Conservation (phyloP, 2,329 filamentous ascomycete species). For the Tolypocladium amazonense region DNA sequence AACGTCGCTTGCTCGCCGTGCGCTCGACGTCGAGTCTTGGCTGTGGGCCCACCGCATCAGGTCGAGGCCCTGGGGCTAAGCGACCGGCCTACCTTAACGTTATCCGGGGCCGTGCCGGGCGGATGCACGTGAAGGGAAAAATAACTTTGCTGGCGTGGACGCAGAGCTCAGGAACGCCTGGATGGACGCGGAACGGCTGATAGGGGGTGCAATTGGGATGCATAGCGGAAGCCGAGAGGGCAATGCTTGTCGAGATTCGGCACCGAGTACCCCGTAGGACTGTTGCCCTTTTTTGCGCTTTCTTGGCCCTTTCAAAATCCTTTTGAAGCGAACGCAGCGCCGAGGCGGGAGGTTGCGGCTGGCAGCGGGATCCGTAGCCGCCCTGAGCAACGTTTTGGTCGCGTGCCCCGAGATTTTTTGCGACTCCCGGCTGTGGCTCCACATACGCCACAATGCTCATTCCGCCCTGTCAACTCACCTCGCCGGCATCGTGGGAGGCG, state of each 20-base stretch:
- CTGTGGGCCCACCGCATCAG: background rate
- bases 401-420: background rate
- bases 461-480: background rate
- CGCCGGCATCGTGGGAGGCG: background rate
- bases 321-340: background rate
- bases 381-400: too few relatives aligned
- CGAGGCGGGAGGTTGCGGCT: background rate
- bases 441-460: background rate
- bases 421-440: background rate
- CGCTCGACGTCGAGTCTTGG: too few relatives aligned
- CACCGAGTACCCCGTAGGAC: too few relatives aligned
- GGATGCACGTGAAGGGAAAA: background rate
- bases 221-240: too few relatives aligned
- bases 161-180: background rate
- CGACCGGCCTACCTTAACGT: background rate
- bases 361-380: background rate
- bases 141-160: background rate
- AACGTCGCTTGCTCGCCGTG: background rate
- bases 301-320: background rate
- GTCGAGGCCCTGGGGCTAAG: background rate
- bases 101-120: background rate
- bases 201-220: background rate
- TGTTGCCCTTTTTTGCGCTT: too few relatives aligned
- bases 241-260: too few relatives aligned
- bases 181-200: background rate